Conservation (phyloP, 129 eudicot genomes). For the Arctium minus region DNA sequence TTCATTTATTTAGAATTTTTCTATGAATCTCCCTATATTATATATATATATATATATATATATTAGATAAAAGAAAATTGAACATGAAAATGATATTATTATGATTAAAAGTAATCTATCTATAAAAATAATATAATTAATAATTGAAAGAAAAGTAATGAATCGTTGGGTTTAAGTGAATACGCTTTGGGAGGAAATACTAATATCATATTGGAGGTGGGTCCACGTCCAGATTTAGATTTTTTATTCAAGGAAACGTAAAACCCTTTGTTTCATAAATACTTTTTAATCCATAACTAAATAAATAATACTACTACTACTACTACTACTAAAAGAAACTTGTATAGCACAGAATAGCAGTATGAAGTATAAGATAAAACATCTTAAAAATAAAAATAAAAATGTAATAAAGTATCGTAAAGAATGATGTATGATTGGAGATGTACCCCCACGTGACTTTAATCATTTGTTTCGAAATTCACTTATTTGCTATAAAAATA, state of each 20-base stretch:
- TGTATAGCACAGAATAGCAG: neutral
- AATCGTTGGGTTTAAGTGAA: too few species aligned
- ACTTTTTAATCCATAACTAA: neutral
- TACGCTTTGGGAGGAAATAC: too few species aligned
- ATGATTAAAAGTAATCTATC: too few species aligned
- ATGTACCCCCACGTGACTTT: slow-evolving; percentile 3
- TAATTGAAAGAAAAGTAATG: too few species aligned
- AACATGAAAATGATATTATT: too few species aligned
- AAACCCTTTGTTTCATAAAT: neutral
- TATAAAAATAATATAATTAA: too few species aligned
- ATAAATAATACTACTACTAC: too few species aligned
- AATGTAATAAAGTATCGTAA: neutral
- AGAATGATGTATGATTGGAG: slow-evolving; percentile 5
- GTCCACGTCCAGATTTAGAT: neutral
- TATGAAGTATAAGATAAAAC: neutral
- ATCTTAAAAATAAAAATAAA: neutral
- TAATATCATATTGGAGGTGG: neutral
- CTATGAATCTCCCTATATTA: too few species aligned
- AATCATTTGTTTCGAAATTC: neutral
- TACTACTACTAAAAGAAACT: neutral
- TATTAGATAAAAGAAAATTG: too few species aligned
- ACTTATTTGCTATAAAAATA: too few species aligned
- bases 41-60: too few species aligned
- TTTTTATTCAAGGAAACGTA: neutral
- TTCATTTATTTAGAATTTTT: too few species aligned